These are phyloP conservation scores for Metarhizium humberi DNA, from an alignment of 2,329 filamentous ascomycete genomes.

Conservation along the genomic window DNA sequence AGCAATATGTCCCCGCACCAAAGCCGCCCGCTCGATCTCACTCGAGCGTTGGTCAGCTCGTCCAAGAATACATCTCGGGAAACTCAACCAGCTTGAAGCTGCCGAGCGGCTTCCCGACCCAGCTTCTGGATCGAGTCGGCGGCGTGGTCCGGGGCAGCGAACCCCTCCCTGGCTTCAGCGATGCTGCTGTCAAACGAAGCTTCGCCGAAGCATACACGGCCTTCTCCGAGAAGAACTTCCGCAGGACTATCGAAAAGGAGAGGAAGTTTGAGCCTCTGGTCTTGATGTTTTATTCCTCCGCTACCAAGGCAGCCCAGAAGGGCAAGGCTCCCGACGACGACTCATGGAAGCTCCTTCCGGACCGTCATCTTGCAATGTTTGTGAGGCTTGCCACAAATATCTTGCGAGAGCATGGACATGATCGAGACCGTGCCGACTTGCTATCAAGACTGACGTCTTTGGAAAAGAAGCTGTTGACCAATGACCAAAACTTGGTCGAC, in stretches of 20 bases:
- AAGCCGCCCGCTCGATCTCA: conserved; percentile 53
- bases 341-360: conserved; percentile 82
- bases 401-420: conserved; percentile 75
- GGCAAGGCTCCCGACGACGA: conserved; percentile 71
- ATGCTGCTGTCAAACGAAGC: conserved; percentile 82
- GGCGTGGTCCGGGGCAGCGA: conserved; percentile 76
- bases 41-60: conserved; percentile 72
- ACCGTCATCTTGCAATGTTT: conserved; percentile 90
- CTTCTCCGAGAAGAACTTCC: conserved; percentile 80
- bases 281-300: conserved; percentile 91
- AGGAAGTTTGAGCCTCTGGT: conserved; percentile 85
- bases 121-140: conserved; percentile 63
- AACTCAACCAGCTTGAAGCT: conserved; percentile 44
- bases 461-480: conserved; percentile 87
- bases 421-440: conserved; percentile 76
- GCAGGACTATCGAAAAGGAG: conserved; percentile 89
- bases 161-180: conserved; percentile 77
- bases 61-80: conserved; percentile 69
- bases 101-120: conserved; percentile 42
- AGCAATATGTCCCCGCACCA: conserved; percentile 69
- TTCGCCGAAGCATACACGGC: conserved; percentile 93
- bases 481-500: conserved; percentile 72
- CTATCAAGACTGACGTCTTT: conserved; percentile 68
- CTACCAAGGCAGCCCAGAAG: conserved; percentile 75
- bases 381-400: conserved; percentile 76